A percentile compares a stretch with the other conserved stretches of the same genome.
Evolutionary conservation across 2,329 filamentous ascomycete species (phyloP).

Genomic region (Lithohypha guttulata): DNA sequence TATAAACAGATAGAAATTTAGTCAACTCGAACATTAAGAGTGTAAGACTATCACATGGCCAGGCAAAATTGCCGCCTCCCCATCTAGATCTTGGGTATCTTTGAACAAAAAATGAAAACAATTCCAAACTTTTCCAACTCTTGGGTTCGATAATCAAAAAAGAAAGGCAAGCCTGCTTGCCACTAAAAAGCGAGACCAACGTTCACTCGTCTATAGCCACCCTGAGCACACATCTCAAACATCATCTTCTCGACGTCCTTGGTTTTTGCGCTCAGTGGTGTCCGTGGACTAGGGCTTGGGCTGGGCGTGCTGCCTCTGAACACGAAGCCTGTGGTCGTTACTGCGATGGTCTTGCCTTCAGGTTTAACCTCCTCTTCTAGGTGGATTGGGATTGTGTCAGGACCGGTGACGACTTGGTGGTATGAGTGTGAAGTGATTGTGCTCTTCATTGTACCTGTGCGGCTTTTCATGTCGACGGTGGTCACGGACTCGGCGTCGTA

Average conservation of each 20-base stretch:
- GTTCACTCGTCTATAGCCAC: conserved; percentile 6
- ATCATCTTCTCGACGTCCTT: conserved; percentile 9
- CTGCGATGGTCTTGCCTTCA: conserved; percentile 11
- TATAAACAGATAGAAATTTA: too few species aligned
- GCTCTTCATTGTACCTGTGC: conserved; percentile 14
- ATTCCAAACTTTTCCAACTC: too few species aligned
- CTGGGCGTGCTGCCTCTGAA: not conserved
- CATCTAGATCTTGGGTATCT: too few species aligned
- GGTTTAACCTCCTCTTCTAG: conserved; percentile 7
- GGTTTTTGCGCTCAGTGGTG: not conserved
- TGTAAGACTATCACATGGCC: too few species aligned
- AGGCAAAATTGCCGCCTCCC: too few species aligned
- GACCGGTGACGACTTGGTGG: conserved; percentile 10
- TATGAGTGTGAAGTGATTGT: conserved; percentile 12
- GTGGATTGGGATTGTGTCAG: conserved; percentile 1
- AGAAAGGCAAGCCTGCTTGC: too few species aligned
- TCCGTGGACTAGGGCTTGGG: conserved; percentile 1
- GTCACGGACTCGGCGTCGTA: conserved; percentile 17
- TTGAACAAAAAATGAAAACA: too few species aligned
- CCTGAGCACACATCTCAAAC: conserved; percentile 9
- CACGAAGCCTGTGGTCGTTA: not conserved
- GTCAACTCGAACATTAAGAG: too few species aligned
- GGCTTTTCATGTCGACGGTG: conserved; percentile 14
- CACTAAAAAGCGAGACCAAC: conserved; percentile 8
- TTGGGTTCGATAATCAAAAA: too few species aligned